Evolutionary conservation across 139 green algal species (phyloP), one percentile per base, ranked within the genome.

Genomic region (Astrephomene gubernaculifera): DNA sequence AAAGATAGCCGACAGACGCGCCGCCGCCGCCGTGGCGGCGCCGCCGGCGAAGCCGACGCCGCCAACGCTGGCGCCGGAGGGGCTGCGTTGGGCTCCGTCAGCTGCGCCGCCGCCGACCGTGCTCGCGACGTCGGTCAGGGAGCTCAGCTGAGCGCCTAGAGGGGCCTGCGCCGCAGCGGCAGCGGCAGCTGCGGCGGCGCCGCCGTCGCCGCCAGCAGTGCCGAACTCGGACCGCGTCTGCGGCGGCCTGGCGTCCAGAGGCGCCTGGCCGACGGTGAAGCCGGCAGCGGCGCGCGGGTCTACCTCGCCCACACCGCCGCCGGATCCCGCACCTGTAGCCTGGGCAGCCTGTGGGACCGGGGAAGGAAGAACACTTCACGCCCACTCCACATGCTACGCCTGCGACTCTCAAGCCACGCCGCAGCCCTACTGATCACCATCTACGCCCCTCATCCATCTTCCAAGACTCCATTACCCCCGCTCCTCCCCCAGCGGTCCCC

Each of bases 241-340:
- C 10, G 29, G 61, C 17, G 86, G 89, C 27, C 79, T 76, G 5
- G 87, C 86, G n/a, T 88, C 80, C 10, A 81, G 22, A 12, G 87
- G 87, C 29, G 87, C 89, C 14, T 43, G 82, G 35, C 89, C 89
- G 31, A 92, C 78, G 5, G 72, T 79, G 74, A 92, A 92, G 9
- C 89, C 89, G 33, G 22, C 43, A 8, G 60, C 38, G 57, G 65
- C 38, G 33, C 60, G 68, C n/a, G n/a, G 27, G 78, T 93, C 88
- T 36, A 91, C 84, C 5, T 91, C 90, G 22, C 90, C 90, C 39
- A 93, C 88, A 2, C 19, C 17, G 39, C 63, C 76, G 54, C 72
- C 6, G 33, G 22, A 17, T 44, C 33, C 80, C 38, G 38, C 24
- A 33, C 24, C 24, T 0, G 31, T 33, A 4, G 1, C 19, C 24